Percentiles rank a stretch among this genome's conserved stretches.
phyloP scores from a whole-genome alignment of 176 grass and related monocot genomes.

The Sorghum bicolor region DNA sequence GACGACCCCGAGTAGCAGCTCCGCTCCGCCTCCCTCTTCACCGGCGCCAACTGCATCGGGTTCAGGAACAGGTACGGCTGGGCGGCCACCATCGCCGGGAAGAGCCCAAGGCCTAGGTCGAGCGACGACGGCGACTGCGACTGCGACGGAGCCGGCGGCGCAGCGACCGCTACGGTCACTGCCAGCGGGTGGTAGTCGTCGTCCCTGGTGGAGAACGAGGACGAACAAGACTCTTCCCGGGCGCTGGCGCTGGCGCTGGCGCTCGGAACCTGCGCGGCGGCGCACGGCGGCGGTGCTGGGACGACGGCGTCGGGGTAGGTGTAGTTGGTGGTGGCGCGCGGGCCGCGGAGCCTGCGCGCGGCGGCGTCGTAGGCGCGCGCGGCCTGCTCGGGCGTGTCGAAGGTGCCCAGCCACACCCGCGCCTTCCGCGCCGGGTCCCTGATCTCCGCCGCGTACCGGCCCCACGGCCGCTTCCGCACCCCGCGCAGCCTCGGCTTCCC shows the following conservation, averaged over 20 bases:
- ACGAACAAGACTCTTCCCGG: neutral
- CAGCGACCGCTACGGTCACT: neutral
- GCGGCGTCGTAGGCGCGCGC: constrained; percentile 57
- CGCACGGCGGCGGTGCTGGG: no score
- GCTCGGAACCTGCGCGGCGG: no score
- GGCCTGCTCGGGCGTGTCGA: constrained; percentile 74
- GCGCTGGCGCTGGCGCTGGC: neutral
- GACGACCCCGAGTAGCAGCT: neutral
- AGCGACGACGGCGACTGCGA: neutral
- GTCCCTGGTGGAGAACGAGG: neutral
- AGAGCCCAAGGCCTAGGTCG: neutral
- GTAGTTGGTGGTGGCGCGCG: constrained; percentile 46
- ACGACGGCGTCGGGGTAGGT: neutral
- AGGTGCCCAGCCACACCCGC: constrained; percentile 88
- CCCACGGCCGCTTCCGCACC: constrained; percentile 83
- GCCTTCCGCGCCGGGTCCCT: constrained; percentile 62
- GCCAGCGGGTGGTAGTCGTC: neutral
- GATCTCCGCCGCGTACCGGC: constrained; percentile 84
- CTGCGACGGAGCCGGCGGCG: neutral
- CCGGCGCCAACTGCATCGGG: neutral
- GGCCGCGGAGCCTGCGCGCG: constrained; percentile 34
- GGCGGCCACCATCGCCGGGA: neutral
- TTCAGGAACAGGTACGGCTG: neutral
- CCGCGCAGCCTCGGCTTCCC: constrained; percentile 65
- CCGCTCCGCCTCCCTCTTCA: neutral